A percentile compares a stretch with the other conserved stretches of the same genome.
Conservation (phyloP, 2,329 filamentous ascomycete species). For the Penicillium sp. region DNA sequence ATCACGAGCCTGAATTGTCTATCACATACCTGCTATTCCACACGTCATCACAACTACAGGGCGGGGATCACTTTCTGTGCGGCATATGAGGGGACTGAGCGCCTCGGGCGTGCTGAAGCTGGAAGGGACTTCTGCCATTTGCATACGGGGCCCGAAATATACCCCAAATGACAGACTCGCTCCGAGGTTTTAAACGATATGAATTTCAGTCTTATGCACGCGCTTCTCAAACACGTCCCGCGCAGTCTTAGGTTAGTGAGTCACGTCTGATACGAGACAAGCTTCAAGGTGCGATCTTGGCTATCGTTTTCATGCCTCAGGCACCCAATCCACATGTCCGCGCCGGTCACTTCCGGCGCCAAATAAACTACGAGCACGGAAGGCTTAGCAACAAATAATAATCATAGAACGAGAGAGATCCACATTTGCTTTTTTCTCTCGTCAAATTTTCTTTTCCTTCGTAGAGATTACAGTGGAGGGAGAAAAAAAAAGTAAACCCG, state of each 20-base stretch:
- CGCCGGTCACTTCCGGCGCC: slow-evolving; percentile 8
- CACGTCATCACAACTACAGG: slow-evolving; percentile 18
- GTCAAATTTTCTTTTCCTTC: not conserved
- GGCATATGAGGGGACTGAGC: slow-evolving; percentile 10
- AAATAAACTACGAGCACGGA: slow-evolving; percentile 1
- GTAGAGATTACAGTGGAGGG: not conserved
- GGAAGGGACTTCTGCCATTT: slow-evolving; percentile 6
- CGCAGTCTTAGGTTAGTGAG: not conserved
- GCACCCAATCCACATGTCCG: not conserved
- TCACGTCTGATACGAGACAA: slow-evolving; percentile 5
- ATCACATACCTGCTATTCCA: slow-evolving; percentile 16
- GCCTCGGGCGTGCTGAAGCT: slow-evolving; percentile 8
- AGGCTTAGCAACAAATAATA: not conserved
- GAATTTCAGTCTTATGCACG: not conserved
- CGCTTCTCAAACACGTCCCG: not conserved
- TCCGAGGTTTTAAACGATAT: not conserved
- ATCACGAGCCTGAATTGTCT: not conserved
- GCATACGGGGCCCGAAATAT: not conserved
- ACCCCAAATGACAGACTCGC: not conserved
- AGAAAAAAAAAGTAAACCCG: not conserved
- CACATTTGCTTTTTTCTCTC: too few species aligned
- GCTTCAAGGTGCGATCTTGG: not conserved
- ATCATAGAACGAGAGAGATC: not conserved
- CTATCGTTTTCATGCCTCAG: not conserved
- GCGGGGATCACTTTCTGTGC: slow-evolving; percentile 13